Evolutionary conservation across 2,329 filamentous ascomycete species (phyloP), one percentile per base, ranked within the genome.

Genomic region (Phaeophleospora eucalypticola): DNA sequence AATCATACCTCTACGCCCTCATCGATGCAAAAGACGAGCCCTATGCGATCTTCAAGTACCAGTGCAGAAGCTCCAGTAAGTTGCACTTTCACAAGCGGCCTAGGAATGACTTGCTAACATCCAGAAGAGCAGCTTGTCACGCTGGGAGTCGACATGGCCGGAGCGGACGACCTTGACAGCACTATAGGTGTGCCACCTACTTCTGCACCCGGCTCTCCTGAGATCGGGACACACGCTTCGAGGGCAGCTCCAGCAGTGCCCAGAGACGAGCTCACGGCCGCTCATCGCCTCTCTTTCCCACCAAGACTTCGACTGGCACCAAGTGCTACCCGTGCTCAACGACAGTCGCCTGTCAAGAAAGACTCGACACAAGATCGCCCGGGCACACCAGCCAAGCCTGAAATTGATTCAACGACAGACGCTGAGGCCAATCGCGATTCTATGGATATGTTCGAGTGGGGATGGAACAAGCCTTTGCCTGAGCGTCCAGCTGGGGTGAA

Each of bases 1-100:
- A 66, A 3, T 73, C 68, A 57, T 78, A 77, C 59, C 69, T 67
- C 42, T 77, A 75, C 43, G 69, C 72, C 1, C 66, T 78, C 15
- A 59, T 76, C 16, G 74, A 78, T 57, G 66, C 73, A 1, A 43
- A 70, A 4, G 71, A 77, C 52, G 57, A 66, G 53, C 75, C 75
- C 2, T 76, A 72, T 49, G 73, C 65, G 3, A 70, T 61, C 1
- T 75, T 78, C 50, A 61, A 66, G 20, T 74, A 60, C 36, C 51
- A 62, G 29, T 56, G 51, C 34, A 48, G 52, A 21, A 51, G 45
- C 15, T 35, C 19, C 10, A 46, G 54, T 57, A 46, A 14, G 44
- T 29, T 35, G 41, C 12, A 20, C n/a, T 4, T 15, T 18, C 18
- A 14, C 18, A 10, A 3, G 4, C 2, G 10, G 14, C 10, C 18